Conservation (phyloP, 768 basidiomycete genomes). For the Tricholoma sp. region DNA sequence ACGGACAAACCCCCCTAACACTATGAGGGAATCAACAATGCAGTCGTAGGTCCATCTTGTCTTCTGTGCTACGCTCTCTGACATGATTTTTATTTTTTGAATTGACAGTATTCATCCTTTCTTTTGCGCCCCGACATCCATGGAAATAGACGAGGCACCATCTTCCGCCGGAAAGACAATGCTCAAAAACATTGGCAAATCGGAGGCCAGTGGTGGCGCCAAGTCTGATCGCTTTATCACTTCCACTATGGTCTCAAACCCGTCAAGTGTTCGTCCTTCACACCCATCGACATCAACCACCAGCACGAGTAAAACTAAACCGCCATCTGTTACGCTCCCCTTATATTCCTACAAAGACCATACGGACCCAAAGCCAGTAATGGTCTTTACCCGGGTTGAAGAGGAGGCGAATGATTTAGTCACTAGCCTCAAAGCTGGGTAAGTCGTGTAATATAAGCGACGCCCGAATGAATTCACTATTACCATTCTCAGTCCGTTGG, state of each 20-base stretch:
- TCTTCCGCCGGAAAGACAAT: not conserved
- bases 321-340: constrained; percentile 11
- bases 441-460: not conserved
- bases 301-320: not conserved
- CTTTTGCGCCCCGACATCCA: not conserved
- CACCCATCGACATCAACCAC: not conserved
- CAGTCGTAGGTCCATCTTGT: not conserved
- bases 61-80: not conserved
- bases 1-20: not conserved
- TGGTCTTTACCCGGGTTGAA: constrained; percentile 25
- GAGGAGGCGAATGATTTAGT: constrained; percentile 28
- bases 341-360: constrained; percentile 27
- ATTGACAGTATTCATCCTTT: not conserved
- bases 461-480: not conserved
- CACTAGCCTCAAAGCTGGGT: constrained; percentile 20
- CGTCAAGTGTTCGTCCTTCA: not conserved
- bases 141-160: not conserved
- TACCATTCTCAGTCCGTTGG: constrained; percentile 19
- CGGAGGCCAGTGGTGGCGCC: not conserved
- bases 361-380: constrained; percentile 14
- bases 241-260: not conserved
- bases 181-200: not conserved
- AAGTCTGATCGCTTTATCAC: too few relatives aligned
- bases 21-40: not conserved
- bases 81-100: not conserved